phyloP scores from a whole-genome alignment of 139 green algal species.

The Coelastrella sp. region DNA sequence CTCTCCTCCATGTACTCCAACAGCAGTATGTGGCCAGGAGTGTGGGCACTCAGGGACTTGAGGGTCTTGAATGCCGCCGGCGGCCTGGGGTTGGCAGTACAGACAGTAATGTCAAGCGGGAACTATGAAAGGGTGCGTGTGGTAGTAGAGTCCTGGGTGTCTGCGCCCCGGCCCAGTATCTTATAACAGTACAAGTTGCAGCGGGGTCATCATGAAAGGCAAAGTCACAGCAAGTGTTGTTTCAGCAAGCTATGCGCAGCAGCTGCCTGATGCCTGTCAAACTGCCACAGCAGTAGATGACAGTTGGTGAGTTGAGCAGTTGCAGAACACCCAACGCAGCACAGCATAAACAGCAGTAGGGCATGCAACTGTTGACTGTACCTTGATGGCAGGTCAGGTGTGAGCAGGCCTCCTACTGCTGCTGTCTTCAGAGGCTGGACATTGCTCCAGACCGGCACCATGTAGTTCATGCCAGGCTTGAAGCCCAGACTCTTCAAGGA shows the following conservation, averaged over 20 bases:
- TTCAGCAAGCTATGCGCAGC: too few relatives aligned
- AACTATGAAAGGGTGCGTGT: not conserved
- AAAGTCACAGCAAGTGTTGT: too few relatives aligned
- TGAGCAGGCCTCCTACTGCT: slow-evolving; percentile 28
- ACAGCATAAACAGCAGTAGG: too few relatives aligned
- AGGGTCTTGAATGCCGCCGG: slow-evolving; percentile 67
- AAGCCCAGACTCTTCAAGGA: not conserved
- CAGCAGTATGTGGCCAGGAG: slow-evolving; percentile 73
- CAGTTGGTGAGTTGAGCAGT: too few relatives aligned
- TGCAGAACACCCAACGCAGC: too few relatives aligned
- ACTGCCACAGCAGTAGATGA: too few relatives aligned
- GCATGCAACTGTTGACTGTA: too few relatives aligned
- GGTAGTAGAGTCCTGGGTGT: too few relatives aligned
- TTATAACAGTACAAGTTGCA: too few relatives aligned
- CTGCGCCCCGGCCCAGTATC: too few relatives aligned
- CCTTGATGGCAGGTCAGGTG: slow-evolving; percentile 36
- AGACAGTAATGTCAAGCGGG: not conserved
- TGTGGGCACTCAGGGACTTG: slow-evolving; percentile 64
- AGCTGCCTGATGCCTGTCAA: too few relatives aligned
- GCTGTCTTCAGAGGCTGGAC: slow-evolving; percentile 23
- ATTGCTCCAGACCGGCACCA: slow-evolving; percentile 28
- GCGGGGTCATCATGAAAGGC: too few relatives aligned
- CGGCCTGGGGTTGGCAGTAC: slow-evolving; percentile 35
- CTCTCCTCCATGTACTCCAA: slow-evolving; percentile 86
- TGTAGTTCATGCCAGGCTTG: not conserved